These are phyloP conservation scores for Laburnicola sp. DNA, from an alignment of 2,329 filamentous ascomycete genomes.

Conservation along the genomic window DNA sequence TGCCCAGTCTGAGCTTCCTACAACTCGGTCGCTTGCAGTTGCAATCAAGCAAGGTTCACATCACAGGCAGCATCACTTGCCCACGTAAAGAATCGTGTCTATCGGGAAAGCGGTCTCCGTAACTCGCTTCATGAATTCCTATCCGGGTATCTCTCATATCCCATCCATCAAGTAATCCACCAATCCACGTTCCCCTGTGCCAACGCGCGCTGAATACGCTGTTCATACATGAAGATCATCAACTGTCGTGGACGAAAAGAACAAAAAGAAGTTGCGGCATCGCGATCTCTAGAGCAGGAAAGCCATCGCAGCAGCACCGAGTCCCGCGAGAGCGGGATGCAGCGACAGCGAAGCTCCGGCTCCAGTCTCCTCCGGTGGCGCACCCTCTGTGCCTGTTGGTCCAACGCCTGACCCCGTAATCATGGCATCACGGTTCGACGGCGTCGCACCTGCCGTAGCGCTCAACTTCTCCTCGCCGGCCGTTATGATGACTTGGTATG, in stretches of 20 bases:
- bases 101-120: neutral
- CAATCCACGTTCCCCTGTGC: neutral
- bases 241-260: conserved; percentile 3
- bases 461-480: conserved; percentile 32
- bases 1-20: no score
- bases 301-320: conserved; percentile 33
- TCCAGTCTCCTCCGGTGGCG: conserved; percentile 3
- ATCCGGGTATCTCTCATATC: conserved; percentile 2
- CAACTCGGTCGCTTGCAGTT: no score
- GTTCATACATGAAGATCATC: neutral
- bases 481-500: conserved; percentile 31
- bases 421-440: conserved; percentile 14
- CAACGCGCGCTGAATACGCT: neutral
- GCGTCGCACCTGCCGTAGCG: conserved; percentile 25
- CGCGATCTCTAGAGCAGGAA: conserved; percentile 23
- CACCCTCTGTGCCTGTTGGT: conserved; percentile 1
- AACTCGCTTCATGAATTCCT: conserved; percentile 2
- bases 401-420: neutral
- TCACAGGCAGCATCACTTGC: no score
- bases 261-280: neutral
- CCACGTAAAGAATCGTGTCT: no score
- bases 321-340: conserved; percentile 30
- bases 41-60: no score
- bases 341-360: conserved; percentile 23
- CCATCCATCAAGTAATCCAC: conserved; percentile 2